These are phyloP conservation scores for Cytospora chrysosperma DNA, from an alignment of 2,329 filamentous ascomycete genomes.

Conservation along the genomic window DNA sequence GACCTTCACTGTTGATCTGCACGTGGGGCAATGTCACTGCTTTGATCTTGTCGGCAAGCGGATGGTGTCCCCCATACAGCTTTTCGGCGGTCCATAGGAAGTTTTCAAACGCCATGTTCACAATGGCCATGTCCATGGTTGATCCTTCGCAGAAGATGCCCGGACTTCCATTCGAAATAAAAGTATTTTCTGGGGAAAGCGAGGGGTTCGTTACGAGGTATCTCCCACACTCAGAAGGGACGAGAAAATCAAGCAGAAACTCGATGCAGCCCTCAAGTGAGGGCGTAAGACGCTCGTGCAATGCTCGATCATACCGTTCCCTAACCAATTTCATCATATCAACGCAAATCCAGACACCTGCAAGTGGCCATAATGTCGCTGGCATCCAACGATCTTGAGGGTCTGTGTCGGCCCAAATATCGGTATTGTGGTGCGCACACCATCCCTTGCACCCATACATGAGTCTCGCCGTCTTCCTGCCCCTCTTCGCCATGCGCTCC, in stretches of 20 bases:
- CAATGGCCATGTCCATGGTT: conserved; percentile 47
- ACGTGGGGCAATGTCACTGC: conserved; percentile 28
- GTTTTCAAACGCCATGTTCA: conserved; percentile 31
- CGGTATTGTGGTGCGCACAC: conserved; percentile 39
- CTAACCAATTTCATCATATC: conserved; percentile 32
- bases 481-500: conserved; percentile 37
- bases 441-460: conserved; percentile 37
- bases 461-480: conserved; percentile 30
- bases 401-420: conserved; percentile 38
- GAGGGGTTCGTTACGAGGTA: conserved; percentile 36
- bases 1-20: conserved; percentile 35
- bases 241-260: conserved; percentile 34
- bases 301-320: conserved; percentile 28
- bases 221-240: conserved; percentile 27
- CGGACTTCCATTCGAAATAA: conserved; percentile 35
- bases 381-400: conserved; percentile 36
- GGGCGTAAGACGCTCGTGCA: conserved; percentile 30
- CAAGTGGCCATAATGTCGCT: conserved; percentile 33
- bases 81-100: conserved; percentile 29
- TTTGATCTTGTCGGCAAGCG: conserved; percentile 25
- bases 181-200: conserved; percentile 37
- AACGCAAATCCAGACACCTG: conserved; percentile 32
- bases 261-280: conserved; percentile 33
- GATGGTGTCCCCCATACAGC: conserved; percentile 14
- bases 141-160: conserved; percentile 43